These are phyloP conservation scores for Astragalus membranaceus DNA, from an alignment of 306 rosid genomes.

Conservation along the genomic window DNA sequence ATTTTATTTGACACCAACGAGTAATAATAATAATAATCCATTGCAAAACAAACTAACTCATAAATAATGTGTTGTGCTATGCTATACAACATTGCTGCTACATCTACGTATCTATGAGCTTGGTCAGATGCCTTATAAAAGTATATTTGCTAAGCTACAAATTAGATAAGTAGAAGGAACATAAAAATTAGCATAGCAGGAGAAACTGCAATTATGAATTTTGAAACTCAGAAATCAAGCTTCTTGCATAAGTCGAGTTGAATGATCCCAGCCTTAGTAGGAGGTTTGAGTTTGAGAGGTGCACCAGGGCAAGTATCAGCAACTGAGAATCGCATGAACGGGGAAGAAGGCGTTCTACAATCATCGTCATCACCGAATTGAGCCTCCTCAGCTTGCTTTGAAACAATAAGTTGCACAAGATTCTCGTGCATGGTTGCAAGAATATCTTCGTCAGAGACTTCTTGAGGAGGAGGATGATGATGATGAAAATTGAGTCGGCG, in stretches of 20 bases:
- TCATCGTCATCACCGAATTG: slow-evolving; percentile 22
- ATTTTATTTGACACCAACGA: neutral
- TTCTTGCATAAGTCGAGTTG: slow-evolving; percentile 53
- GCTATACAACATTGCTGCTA: slow-evolving; percentile 27
- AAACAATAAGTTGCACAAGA: slow-evolving; percentile 60
- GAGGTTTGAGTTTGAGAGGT: slow-evolving; percentile 27
- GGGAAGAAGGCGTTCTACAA: slow-evolving; percentile 45
- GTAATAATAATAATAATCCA: neutral
- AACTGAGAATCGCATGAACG: neutral
- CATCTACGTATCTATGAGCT: neutral
- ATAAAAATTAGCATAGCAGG: neutral
- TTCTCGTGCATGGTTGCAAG: slow-evolving; percentile 44
- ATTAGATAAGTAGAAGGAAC: neutral
- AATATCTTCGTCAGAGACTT: slow-evolving; percentile 53
- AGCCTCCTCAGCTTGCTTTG: slow-evolving; percentile 36
- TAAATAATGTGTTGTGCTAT: neutral
- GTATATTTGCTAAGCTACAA: neutral
- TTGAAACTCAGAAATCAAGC: slow-evolving; percentile 52
- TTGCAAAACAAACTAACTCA: neutral
- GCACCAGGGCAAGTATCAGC: slow-evolving; percentile 65
- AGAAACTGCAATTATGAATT: neutral
- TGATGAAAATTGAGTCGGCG: slow-evolving; percentile 52
- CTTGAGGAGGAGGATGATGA: too few species aligned
- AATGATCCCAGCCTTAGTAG: slow-evolving; percentile 29
- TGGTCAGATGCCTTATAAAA: slow-evolving; percentile 19